Percentiles rank a stretch among this genome's conserved stretches.
These are phyloP conservation scores for Pseudogymnoascus sp. DNA, from an alignment of 2,329 filamentous ascomycete species.

Conservation along the genomic window DNA sequence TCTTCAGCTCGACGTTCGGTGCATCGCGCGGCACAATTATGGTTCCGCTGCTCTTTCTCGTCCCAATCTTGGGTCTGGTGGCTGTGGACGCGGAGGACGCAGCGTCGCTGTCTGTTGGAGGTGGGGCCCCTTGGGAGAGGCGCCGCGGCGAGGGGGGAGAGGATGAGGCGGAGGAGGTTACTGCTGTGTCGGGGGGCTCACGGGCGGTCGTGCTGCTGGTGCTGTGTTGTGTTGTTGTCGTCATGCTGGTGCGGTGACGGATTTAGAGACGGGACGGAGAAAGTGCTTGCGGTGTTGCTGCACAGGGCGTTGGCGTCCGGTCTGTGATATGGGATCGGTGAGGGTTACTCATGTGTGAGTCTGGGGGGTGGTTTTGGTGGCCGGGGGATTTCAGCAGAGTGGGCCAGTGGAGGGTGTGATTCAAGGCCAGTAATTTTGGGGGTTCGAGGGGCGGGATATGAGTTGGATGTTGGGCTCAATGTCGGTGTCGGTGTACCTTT, in stretches of 20 bases:
- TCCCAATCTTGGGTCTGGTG: slow-evolving; percentile 52
- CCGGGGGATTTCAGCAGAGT: not conserved
- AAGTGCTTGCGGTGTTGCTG: not conserved
- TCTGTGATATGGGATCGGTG: slow-evolving; percentile 7
- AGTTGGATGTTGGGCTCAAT: not conserved
- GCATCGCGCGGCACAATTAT: slow-evolving; percentile 75
- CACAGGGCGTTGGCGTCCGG: slow-evolving; percentile 1
- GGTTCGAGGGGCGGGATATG: not conserved
- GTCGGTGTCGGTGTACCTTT: not conserved
- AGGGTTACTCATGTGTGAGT: slow-evolving; percentile 8
- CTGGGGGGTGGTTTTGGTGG: not conserved
- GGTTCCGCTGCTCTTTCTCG: slow-evolving; percentile 71
- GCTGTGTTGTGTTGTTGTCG: slow-evolving; percentile 7
- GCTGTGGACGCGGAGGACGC: slow-evolving; percentile 6
- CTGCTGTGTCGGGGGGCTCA: slow-evolving; percentile 3
- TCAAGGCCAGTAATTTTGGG: not conserved
- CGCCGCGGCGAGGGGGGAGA: not conserved
- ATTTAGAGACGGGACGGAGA: slow-evolving; percentile 4
- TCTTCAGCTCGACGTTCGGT: slow-evolving; percentile 62
- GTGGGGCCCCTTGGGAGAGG: slow-evolving; percentile 3
- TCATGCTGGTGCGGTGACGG: slow-evolving; percentile 7
- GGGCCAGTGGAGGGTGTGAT: not conserved
- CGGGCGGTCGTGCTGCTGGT: slow-evolving; percentile 5
- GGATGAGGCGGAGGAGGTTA: not conserved
- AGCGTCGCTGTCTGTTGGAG: slow-evolving; percentile 2